Conservation (phyloP, 192 early-diverging fungal genomes). For the Coemansia sp. region DNA sequence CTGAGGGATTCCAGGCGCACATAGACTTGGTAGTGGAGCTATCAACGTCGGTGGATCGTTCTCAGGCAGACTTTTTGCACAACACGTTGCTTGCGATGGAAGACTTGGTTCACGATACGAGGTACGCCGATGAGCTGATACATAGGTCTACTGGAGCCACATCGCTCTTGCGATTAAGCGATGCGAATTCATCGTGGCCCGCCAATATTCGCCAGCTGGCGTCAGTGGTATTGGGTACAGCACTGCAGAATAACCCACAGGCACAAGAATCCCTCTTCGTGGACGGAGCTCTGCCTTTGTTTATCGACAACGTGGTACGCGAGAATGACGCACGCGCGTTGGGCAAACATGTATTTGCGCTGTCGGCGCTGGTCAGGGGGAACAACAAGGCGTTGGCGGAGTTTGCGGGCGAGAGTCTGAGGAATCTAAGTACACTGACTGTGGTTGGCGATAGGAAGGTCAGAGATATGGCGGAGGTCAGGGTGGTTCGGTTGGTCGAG, state of each 20-base stretch:
- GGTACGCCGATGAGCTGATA: constrained; percentile 60
- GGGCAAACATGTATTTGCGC: constrained; percentile 47
- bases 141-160: constrained; percentile 28
- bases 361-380: constrained; percentile 48
- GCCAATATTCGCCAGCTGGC: constrained; percentile 41
- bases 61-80: constrained; percentile 17
- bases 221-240: constrained; percentile 57
- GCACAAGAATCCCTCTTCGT: constrained; percentile 22
- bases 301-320: constrained; percentile 17
- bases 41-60: neutral
- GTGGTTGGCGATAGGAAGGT: neutral
- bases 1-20: constrained; percentile 32
- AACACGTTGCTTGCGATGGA: constrained; percentile 57
- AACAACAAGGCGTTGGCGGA: constrained; percentile 35
- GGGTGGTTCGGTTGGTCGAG: constrained; percentile 44
- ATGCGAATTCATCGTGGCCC: constrained; percentile 28
- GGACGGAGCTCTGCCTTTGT: constrained; percentile 22
- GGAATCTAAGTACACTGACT: constrained; percentile 7
- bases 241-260: constrained; percentile 59
- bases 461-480: constrained; percentile 17
- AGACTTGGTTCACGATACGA: constrained; percentile 61
- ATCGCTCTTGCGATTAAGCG: constrained; percentile 40
- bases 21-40: constrained; percentile 26
- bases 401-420: constrained; percentile 22
- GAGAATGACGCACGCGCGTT: constrained; percentile 23